Evolutionary conservation across 768 basidiomycete species (phyloP).

Genomic region (Coprinopsis marcescibilis): DNA sequence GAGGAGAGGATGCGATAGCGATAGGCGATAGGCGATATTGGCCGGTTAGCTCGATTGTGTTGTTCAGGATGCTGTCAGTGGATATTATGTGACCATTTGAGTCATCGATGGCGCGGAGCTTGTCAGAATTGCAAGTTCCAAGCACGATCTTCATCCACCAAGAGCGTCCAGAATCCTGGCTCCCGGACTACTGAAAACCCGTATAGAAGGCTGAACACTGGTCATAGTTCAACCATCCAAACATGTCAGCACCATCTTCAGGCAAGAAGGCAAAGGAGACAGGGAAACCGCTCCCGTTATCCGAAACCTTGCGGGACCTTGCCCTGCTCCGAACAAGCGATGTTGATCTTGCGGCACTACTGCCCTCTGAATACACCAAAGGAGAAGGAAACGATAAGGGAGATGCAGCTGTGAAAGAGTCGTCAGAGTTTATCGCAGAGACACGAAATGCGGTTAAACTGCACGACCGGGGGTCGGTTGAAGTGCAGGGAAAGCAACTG

Average conservation of each 20-base stretch:
- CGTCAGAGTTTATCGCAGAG: slow-evolving; percentile 54
- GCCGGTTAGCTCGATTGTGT: not conserved
- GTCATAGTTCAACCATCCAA: not conserved
- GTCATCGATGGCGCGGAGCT: slow-evolving; percentile 1
- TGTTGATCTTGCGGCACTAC: slow-evolving; percentile 26
- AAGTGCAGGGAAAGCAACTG: slow-evolving; percentile 45
- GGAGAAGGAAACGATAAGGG: slow-evolving; percentile 1
- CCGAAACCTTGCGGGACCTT: slow-evolving; percentile 63
- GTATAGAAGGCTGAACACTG: not conserved
- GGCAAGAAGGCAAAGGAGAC: slow-evolving; percentile 27
- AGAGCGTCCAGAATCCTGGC: slow-evolving; percentile 1
- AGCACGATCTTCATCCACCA: not conserved
- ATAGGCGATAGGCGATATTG: no score
- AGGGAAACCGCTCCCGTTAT: slow-evolving; percentile 51
- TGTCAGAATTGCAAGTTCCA: not conserved
- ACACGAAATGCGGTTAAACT: slow-evolving; percentile 53
- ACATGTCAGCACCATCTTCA: slow-evolving; percentile 15
- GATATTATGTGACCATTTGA: no score
- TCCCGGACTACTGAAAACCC: not conserved
- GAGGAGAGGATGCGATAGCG: no score
- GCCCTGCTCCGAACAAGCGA: slow-evolving; percentile 63
- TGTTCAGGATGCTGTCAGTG: not conserved
- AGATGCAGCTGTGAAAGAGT: slow-evolving; percentile 40
- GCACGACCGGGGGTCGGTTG: slow-evolving; percentile 46
- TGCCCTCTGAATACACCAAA: slow-evolving; percentile 3